Evolutionary conservation across 257 asterid genomes (phyloP).

Genomic region (Verbena officinalis): DNA sequence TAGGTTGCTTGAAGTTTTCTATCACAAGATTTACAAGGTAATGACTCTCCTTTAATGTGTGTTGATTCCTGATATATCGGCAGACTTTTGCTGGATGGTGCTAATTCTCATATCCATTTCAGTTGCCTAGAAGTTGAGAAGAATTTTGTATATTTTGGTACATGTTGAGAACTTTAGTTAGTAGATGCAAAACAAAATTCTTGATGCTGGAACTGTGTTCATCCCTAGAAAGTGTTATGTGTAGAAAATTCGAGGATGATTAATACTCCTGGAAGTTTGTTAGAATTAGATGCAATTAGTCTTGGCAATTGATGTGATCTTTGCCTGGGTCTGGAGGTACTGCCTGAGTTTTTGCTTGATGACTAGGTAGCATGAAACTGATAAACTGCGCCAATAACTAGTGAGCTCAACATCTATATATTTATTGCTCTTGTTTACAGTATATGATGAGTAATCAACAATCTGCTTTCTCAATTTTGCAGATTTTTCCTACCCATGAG

Average conservation of each 20-base stretch:
- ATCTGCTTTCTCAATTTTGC: constrained; percentile 38
- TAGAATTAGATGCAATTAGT: constrained; percentile 12
- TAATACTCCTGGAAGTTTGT: too few species aligned
- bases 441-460: constrained; percentile 7
- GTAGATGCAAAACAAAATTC: neutral
- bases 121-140: neutral
- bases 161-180: constrained; percentile 2
- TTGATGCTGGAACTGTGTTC: too few species aligned
- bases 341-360: constrained; percentile 4
- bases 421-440: too few species aligned
- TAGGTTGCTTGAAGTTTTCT: constrained; percentile 69
- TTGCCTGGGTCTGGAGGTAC: constrained; percentile 8
- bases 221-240: too few species aligned
- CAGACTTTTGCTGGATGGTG: constrained; percentile 8
- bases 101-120: neutral
- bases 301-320: constrained; percentile 7
- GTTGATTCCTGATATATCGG: constrained; percentile 21
- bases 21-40: constrained; percentile 75
- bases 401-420: too few species aligned
- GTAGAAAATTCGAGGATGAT: too few species aligned
- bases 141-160: neutral
- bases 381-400: constrained; percentile 7
- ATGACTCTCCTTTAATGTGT: constrained; percentile 18
- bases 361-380: constrained; percentile 12
- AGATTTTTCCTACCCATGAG: constrained; percentile 82